Evolutionary conservation across 345 rosid genomes (phyloP).

Genomic region (Nasturtium officinale): DNA sequence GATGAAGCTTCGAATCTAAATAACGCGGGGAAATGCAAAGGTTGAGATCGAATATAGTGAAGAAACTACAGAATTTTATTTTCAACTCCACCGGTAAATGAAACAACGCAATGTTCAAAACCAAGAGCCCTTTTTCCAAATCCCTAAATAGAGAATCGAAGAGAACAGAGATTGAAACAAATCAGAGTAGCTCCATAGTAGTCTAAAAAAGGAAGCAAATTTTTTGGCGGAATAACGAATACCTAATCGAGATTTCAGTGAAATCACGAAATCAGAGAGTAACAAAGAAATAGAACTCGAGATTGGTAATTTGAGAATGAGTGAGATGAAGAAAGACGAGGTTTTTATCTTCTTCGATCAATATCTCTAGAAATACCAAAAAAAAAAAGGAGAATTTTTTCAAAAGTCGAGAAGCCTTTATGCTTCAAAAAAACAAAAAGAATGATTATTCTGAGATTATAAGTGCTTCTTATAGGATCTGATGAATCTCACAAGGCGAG

Average conservation of each 20-base stretch:
- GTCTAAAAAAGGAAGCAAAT: background rate
- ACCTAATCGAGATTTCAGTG: constrained; percentile 27
- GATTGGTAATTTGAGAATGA: constrained; percentile 16
- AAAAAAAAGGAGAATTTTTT: constrained; percentile 1
- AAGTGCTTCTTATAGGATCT: constrained; percentile 30
- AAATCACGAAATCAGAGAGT: constrained; percentile 14
- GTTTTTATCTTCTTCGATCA: constrained; percentile 25
- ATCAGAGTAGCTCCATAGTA: background rate
- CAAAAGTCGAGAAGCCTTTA: constrained; percentile 14
- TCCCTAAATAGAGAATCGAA: constrained; percentile 16
- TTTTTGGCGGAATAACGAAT: constrained; percentile 1
- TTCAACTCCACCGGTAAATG: background rate
- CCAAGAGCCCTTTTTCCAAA: constrained; percentile 7
- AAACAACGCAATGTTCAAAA: constrained; percentile 31
- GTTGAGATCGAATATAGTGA: background rate
- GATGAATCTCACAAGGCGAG: constrained; percentile 32
- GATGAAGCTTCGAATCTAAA: constrained; percentile 18
- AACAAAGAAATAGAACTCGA: background rate
- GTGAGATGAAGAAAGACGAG: constrained; percentile 26
- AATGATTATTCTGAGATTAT: background rate
- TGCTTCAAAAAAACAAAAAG: background rate
- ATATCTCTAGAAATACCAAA: constrained; percentile 1
- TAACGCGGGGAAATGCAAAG: background rate
- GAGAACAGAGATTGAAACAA: background rate
- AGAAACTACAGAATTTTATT: background rate